Evolutionary conservation across 148 eudicot species (phyloP), one percentile per base, ranked within the genome.

Genomic region (Suaeda aralocaspica): DNA sequence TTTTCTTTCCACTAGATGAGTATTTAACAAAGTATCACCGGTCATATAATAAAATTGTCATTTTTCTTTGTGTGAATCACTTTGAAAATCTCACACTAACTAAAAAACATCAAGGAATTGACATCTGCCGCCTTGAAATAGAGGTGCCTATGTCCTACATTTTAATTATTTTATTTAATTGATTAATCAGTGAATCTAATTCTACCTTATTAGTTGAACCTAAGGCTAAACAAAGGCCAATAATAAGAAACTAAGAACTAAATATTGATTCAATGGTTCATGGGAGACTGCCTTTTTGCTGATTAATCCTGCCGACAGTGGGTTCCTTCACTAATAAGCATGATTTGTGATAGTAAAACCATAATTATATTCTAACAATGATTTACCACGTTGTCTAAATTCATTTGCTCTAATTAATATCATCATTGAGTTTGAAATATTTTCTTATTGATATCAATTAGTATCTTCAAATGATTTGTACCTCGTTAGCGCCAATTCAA

Each of bases 281-380:
- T n/a, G n/a, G n/a, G n/a, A 19, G 9, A n/a, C 24, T 46, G 2
- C 6, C 16, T 18, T 49, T 48, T 19, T 50, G 15, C 3, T 48
- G 25, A 49, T 29, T 44, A 53, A 13, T 24, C 26, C 42, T 70
- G 73, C 73, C 73, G 73, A 70, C 73, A 58, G 19, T 30, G 39
- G 64, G 19, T 42, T 57, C 24, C 64, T 70, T 70, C 57, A 31
- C 49, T 25, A 44, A 58, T 42, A 59, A 70, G 39, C 50, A 56
- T 68, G 50, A 68, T 33, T 61, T 34, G 46, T 22, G 46, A 61
- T 22, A 24, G 8, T 2, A 34, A 9, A 30, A 52, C n/a, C 31
- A 29, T 22, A 0, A n/a, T 48, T 53, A 28, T 57, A 5, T 66
- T 49, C 61, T 68, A 24, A 68, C 21, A 14, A 67, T 67, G 70